Base-by-base conservation (phyloP, 2,329 filamentous ascomycete genomes). In the Shiraia bambusicola region DNA sequence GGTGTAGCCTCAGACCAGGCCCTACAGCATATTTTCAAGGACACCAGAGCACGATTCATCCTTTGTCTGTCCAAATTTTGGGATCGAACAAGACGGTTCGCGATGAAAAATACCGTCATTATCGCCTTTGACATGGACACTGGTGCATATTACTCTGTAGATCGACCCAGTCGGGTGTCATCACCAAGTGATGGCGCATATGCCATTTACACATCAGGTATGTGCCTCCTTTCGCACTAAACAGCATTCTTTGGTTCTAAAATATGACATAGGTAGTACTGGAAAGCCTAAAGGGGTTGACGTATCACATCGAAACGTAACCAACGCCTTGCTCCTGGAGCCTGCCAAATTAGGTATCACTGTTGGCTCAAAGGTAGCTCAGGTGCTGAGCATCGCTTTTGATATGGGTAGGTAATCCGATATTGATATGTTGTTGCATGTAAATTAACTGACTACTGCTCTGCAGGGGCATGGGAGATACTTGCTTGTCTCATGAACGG, bases 271-370 rank as follows among this genome's bases (percentile, higher is more conserved):
- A 63, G 61, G 62, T 28, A 82, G 78, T 11, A 82, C 79, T 0
- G 79, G 78, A 5, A 72, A 71, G 16, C 79, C 79, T 2, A 82
- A 82, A 54, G 79, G 79, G 1, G 79, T 82, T 7, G 76, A 82
- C 56, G 72, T 82, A 15, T 74, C 72, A 13, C 80, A 83, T 45
- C 61, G 60, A 26, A 79, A 79, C 49, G 76, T 81, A 13, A 72
- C 74, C 12, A 82, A 82, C 57, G 65, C 79, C 9, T 63, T 81
- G 4, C 73, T 75, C 40, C 59, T 74, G 17, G 69, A 71, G 15
- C 79, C 79, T 0, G 77, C 75, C 5, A 74, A 72, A 42, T 56
- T 83, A 12, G 75, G 72, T 3, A 76, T 82, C 36, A 62, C 52
- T 9, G 60, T 69, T 2, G 79, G 79, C 10, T 75, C 70, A 9